Evolutionary conservation across 1,139 yeast genomes (phyloP), one percentile per base, ranked within the genome.

Genomic region (Chernovozyma sophiae-reginae): DNA sequence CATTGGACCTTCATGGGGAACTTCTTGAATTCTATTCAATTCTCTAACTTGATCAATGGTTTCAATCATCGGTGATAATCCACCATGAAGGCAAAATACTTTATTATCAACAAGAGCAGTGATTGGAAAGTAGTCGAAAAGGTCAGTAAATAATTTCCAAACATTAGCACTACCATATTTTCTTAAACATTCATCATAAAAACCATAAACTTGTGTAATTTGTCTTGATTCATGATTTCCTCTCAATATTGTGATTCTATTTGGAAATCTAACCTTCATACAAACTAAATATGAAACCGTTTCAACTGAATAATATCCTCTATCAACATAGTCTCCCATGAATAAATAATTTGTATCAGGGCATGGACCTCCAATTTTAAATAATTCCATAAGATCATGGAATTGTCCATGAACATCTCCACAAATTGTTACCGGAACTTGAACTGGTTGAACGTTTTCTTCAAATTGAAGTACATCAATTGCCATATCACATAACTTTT

Each of bases 371-470:
- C 95, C 82, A 32, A 90, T 86, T 48, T 95, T 77, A 59, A 92
- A 92, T 32, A 92, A 71, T 60, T 92, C 97, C 55, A 92, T 69
- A 43, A 92, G 69, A 60, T 92, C 98, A 56, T 92, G 97, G 58
- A 92, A 92, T 61, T 92, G 98, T 6, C 98, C 98, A 62, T 92
- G 98, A 47, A 92, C 95, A 62, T 92, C 98, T 47, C 98, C 98
- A 69, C 97, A 92, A 12, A 92, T 97, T 1, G 97, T 89, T 32
- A 86, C 75, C 3, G 98, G 98, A 1, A 96, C 94, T 49, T 83
- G 86, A 30, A 92, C 96, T 5, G 90, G 89, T 56, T 90, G 96
- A 34, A 92, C 96, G 58, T 94, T 92, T 46, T 90, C 85, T 65
- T 94, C 98, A 48, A 78, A 81, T 56, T 89, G 90, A 48, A 92